A percentile compares a stretch with the other conserved stretches of the same genome.
phyloP scores from a whole-genome alignment of 2,329 filamentous ascomycete species.

The Xylariaceae sp. region DNA sequence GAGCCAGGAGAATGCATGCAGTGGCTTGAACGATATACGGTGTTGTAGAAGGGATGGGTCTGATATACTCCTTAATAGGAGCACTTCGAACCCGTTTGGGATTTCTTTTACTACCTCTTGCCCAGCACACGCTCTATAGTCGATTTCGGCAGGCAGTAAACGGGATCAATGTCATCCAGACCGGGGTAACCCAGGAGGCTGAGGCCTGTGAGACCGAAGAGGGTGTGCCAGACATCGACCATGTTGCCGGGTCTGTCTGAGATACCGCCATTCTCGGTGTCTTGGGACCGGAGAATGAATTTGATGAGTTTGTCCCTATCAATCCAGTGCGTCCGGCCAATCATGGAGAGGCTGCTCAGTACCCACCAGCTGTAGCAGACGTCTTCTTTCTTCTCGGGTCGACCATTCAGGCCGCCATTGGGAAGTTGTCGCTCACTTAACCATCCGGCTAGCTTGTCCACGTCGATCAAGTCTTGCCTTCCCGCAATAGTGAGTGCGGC shows the following conservation, averaged over 20 bases:
- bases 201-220: constrained; percentile 82
- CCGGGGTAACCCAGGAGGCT: constrained; percentile 76
- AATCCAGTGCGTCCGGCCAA: constrained; percentile 86
- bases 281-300: constrained; percentile 88
- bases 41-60: background rate
- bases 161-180: constrained; percentile 74
- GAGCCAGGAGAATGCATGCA: background rate
- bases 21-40: background rate
- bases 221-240: constrained; percentile 96
- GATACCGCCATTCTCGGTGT: constrained; percentile 75
- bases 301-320: constrained; percentile 69
- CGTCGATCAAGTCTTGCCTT: constrained; percentile 74
- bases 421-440: constrained; percentile 87
- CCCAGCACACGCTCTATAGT: constrained; percentile 56
- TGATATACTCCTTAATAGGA: background rate
- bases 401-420: constrained; percentile 83
- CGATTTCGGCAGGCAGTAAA: constrained; percentile 76
- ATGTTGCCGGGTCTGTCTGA: constrained; percentile 87
- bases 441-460: constrained; percentile 80
- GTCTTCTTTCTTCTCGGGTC: constrained; percentile 92
- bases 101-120: constrained; percentile 29
- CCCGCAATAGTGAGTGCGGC: constrained; percentile 79
- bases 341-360: constrained; percentile 82
- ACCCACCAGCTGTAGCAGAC: constrained; percentile 99
- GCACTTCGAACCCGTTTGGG: background rate